Evolutionary conservation across 495 filamentous ascomycete species (phyloP), one percentile per base, ranked within the genome.

Genomic region (Aspergillus olivimuriae): DNA sequence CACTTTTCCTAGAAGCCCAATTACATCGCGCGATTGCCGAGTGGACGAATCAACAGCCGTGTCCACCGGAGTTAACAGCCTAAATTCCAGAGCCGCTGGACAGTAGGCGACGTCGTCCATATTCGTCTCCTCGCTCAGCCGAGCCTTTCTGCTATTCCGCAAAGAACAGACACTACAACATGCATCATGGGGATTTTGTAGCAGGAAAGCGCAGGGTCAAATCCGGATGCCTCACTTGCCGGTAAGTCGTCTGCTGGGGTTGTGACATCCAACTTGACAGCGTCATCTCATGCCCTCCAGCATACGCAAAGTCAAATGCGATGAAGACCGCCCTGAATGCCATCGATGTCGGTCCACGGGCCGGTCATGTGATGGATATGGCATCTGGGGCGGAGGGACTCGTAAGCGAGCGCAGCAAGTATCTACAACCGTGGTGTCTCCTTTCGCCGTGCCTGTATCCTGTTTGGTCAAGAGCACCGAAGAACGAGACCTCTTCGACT

Each of bases 401-500:
- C n/a, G n/a, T n/a, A n/a, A n/a, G n/a, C n/a, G n/a, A n/a, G n/a
- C n/a, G 63, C 62, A 24, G 21, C 17, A 38, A n/a, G 6, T n/a
- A n/a, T n/a, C n/a, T n/a, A n/a, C n/a, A n/a, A n/a, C n/a, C n/a
- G n/a, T n/a, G n/a, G n/a, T n/a, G n/a, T n/a, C n/a, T n/a, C n/a
- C n/a, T n/a, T n/a, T n/a, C n/a, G n/a, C n/a, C n/a, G n/a, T n/a
- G n/a, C n/a, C n/a, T n/a, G n/a, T n/a, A n/a, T n/a, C n/a, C n/a
- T n/a, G n/a, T n/a, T n/a, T 50, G 3, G 38, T 31, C 35, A 53
- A 53, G 61, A 44, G 58, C 59, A 33, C 43, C 41, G 40, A 51
- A 22, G 81, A 85, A 48, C 68, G 69, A 39, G 61, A 65, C 4
- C 81, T 72, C 44, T 83, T 83, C 43, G 71, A 81, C 49, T 65